These are phyloP conservation scores for Fistulifera pelliculosa DNA, from an alignment of 108 stramenopile genomes.

Conservation along the genomic window DNA sequence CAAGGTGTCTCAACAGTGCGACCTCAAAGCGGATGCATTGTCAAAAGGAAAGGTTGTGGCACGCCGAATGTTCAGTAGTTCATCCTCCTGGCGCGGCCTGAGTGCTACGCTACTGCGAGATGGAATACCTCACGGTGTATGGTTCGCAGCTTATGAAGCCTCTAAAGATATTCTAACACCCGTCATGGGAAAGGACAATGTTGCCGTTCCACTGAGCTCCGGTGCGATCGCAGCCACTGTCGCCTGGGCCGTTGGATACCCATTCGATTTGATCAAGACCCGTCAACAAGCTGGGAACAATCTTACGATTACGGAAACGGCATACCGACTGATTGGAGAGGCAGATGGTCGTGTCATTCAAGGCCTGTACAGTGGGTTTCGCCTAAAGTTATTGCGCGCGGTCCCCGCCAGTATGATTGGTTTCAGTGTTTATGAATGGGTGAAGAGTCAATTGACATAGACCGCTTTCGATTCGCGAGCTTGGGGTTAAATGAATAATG, in stretches of 20 bases:
- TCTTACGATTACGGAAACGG: slow-evolving; percentile 35
- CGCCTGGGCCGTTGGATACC: slow-evolving; percentile 84
- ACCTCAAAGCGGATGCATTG: slow-evolving; percentile 18
- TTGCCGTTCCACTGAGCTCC: slow-evolving; percentile 45
- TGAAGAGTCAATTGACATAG: slow-evolving; percentile 7
- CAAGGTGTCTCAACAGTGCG: slow-evolving; percentile 67
- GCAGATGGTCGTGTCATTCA: slow-evolving; percentile 33
- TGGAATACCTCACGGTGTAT: slow-evolving; percentile 81
- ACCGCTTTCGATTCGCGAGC: too few relatives aligned
- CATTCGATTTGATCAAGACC: slow-evolving; percentile 78
- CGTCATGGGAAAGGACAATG: slow-evolving; percentile 7
- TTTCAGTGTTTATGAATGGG: slow-evolving; percentile 69
- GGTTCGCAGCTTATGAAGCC: slow-evolving; percentile 54
- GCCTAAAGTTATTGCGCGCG: slow-evolving; percentile 55
- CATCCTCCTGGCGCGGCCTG: slow-evolving; percentile 51
- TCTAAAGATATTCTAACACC: slow-evolving; percentile 20
- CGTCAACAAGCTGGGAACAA: slow-evolving; percentile 22
- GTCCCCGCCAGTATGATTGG: slow-evolving; percentile 76
- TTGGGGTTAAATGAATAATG: too few relatives aligned
- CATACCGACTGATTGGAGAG: slow-evolving; percentile 38
- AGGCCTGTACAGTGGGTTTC: slow-evolving; percentile 74
- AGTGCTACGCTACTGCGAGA: slow-evolving; percentile 68
- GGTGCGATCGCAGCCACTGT: slow-evolving; percentile 72
- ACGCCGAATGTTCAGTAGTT: slow-evolving; percentile 9
- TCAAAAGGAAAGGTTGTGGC: slow-evolving; percentile 17